Conservation (phyloP, 306 rosid species). For the Rosa rugosa region DNA sequence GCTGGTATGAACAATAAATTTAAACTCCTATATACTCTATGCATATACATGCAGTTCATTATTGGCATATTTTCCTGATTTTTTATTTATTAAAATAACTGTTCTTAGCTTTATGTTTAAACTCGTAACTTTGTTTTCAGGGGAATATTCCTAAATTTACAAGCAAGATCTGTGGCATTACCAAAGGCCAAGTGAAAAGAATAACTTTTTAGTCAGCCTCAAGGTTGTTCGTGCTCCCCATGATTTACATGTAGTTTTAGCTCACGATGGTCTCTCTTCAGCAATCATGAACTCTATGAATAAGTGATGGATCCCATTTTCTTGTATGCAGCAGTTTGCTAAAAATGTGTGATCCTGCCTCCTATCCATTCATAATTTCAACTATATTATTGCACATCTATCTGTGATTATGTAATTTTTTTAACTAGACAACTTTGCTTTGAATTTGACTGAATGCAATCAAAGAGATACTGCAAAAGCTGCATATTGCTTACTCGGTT, state of each 20-base stretch:
- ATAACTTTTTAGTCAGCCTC: neutral
- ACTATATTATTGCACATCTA: neutral
- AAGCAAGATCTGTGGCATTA: slow-evolving; percentile 63
- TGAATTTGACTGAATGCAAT: slow-evolving; percentile 6
- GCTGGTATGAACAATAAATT: slow-evolving; percentile 55
- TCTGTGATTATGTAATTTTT: neutral
- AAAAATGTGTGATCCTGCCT: neutral
- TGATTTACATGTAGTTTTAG: neutral
- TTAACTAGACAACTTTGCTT: neutral
- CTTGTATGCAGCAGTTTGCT: neutral
- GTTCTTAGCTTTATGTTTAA: slow-evolving; percentile 4
- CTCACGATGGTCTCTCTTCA: neutral
- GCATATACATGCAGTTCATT: neutral
- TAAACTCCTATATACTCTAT: neutral
- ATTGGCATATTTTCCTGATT: neutral
- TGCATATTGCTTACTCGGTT: neutral
- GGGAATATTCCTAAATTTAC: slow-evolving; percentile 86
- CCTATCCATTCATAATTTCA: neutral
- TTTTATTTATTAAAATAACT: neutral
- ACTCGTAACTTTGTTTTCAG: slow-evolving; percentile 37
- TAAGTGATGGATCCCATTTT: neutral
- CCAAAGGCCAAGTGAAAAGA: slow-evolving; percentile 45
- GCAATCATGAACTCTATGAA: slow-evolving; percentile 7
- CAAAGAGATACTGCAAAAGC: slow-evolving; percentile 1
- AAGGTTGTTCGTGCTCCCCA: neutral